phyloP scores from a whole-genome alignment of 2,329 filamentous ascomycete species.

The Penicillium sp. region DNA sequence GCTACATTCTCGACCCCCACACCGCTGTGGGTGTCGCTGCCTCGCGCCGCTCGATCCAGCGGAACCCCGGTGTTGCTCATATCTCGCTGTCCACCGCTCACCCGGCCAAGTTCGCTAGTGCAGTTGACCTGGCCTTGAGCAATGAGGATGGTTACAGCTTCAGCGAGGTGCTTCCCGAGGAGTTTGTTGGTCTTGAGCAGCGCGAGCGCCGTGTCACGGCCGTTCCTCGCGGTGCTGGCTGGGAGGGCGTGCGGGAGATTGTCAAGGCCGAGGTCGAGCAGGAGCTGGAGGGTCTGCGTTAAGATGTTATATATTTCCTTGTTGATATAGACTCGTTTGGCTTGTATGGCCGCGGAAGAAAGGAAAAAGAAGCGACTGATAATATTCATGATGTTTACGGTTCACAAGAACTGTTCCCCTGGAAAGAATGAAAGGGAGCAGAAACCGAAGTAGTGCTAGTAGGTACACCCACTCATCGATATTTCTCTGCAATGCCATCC shows the following conservation, averaged over 20 bases:
- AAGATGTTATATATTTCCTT: constrained; percentile 2
- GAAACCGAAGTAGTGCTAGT: too few relatives aligned
- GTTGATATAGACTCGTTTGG: background rate
- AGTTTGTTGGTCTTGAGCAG: constrained; percentile 78
- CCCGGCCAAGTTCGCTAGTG: constrained; percentile 88
- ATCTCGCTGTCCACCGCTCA: constrained; percentile 92
- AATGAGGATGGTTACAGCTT: constrained; percentile 75
- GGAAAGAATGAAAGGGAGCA: too few relatives aligned
- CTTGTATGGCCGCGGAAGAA: background rate
- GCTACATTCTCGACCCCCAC: constrained; percentile 91
- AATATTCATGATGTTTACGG: background rate
- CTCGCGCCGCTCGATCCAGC: constrained; percentile 66
- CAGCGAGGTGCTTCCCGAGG: constrained; percentile 72
- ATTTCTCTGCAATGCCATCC: too few relatives aligned
- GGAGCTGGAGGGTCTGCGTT: constrained; percentile 35
- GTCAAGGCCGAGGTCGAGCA: constrained; percentile 70
- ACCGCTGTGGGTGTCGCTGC: constrained; percentile 84
- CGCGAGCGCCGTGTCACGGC: constrained; percentile 72
- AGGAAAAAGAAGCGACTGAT: background rate
- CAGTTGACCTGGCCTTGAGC: constrained; percentile 77
- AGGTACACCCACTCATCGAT: too few relatives aligned
- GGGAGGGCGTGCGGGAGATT: constrained; percentile 73
- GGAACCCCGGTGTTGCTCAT: constrained; percentile 60
- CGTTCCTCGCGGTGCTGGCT: constrained; percentile 65
- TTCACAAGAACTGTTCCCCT: background rate